These are phyloP conservation scores for Cylindrodendrum hubeiense DNA, from an alignment of 2,329 filamentous ascomycete genomes.

Conservation along the genomic window DNA sequence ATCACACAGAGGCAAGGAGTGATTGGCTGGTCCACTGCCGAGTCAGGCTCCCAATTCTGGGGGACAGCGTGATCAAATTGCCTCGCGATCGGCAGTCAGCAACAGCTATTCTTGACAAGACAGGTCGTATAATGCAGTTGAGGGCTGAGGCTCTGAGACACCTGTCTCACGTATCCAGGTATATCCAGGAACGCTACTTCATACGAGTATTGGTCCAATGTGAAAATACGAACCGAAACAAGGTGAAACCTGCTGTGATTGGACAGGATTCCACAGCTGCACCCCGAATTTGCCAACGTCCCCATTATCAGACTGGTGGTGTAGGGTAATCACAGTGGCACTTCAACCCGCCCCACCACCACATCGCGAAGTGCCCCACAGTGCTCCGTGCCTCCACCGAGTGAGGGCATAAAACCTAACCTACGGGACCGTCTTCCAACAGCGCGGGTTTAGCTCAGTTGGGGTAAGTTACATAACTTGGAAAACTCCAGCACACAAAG, in stretches of 20 bases:
- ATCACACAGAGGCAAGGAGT: background rate
- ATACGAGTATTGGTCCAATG: too few relatives aligned
- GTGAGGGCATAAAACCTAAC: background rate
- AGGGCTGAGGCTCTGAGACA: background rate
- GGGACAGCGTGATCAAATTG: background rate
- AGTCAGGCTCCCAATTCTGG: background rate
- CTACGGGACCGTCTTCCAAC: background rate
- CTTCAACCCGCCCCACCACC: background rate
- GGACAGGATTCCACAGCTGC: too few relatives aligned
- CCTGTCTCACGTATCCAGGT: too few relatives aligned
- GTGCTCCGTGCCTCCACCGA: background rate
- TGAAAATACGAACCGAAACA: too few relatives aligned
- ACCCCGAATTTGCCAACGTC: too few relatives aligned
- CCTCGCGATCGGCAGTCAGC: background rate
- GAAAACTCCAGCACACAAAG: conserved; percentile 28
- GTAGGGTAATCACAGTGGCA: background rate
- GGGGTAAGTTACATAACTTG: conserved; percentile 37
- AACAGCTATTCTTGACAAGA: too few relatives aligned
- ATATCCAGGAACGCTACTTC: too few relatives aligned
- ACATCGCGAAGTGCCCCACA: background rate
- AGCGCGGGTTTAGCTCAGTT: conserved; percentile 49
- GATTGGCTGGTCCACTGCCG: background rate
- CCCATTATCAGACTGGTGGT: background rate
- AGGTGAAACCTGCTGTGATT: too few relatives aligned
- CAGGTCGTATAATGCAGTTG: background rate